These are phyloP conservation scores for Camellia sinensis DNA, from an alignment of 148 eudicot genomes.

Conservation along the genomic window DNA sequence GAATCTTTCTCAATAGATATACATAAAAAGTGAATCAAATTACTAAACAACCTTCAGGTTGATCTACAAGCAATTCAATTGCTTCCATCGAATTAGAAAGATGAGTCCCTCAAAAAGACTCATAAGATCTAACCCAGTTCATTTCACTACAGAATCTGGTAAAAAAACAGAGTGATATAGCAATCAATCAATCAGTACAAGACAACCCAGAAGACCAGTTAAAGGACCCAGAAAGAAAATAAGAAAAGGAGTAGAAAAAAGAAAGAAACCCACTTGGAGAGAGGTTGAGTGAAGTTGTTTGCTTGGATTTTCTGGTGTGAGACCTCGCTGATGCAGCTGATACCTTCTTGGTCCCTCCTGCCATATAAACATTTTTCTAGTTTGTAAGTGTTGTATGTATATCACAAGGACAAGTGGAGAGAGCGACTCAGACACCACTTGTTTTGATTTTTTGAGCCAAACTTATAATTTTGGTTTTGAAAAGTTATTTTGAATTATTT, in stretches of 20 bases:
- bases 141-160: background rate
- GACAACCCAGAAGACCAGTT: background rate
- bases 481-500: too few species aligned
- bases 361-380: too few species aligned
- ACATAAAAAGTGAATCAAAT: background rate
- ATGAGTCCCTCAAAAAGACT: background rate
- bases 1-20: background rate
- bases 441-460: too few species aligned
- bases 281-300: constrained; percentile 23
- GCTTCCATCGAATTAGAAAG: background rate
- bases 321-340: constrained; percentile 62
- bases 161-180: background rate
- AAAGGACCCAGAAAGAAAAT: background rate
- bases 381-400: too few species aligned
- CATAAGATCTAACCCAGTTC: background rate
- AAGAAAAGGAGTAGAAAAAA: background rate
- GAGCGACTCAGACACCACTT: too few species aligned
- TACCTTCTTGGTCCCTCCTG: constrained; percentile 19
- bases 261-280: constrained; percentile 24
- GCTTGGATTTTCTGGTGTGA: constrained; percentile 51
- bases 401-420: too few species aligned
- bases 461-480: too few species aligned
- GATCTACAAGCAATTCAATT: background rate
- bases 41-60: background rate
- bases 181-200: background rate